phyloP scores from a whole-genome alignment of 805 yeast genomes.

The Komagataella pastoris region DNA sequence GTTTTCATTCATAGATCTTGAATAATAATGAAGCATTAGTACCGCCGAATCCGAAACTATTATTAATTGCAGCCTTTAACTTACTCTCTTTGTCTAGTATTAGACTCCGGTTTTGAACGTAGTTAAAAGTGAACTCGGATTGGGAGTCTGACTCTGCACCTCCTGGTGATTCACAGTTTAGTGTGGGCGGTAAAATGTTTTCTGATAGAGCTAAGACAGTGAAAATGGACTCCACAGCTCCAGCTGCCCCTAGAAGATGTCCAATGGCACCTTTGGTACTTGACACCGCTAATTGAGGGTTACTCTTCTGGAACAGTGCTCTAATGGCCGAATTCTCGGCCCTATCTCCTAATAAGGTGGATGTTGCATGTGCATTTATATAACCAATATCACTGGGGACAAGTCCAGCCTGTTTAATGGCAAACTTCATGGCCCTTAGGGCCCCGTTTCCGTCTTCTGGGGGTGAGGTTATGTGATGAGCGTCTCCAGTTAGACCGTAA shows the following conservation, averaged over 20 bases:
- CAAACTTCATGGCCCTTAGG: conserved; percentile 64
- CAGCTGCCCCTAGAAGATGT: conserved; percentile 92
- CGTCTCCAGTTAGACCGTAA: conserved; percentile 88
- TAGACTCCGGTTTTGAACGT: conserved; percentile 36
- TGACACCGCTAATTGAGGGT: conserved; percentile 37
- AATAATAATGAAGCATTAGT: conserved; percentile 70
- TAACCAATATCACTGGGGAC: conserved; percentile 45
- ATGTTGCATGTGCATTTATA: conserved; percentile 94
- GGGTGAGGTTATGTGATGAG: conserved; percentile 89
- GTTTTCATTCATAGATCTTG: neutral
- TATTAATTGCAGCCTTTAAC: conserved; percentile 55
- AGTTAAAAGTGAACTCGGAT: conserved; percentile 35
- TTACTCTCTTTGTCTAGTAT: conserved; percentile 8
- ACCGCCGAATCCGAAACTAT: conserved; percentile 97
- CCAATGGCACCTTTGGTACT: conserved; percentile 92
- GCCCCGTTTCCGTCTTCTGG: conserved; percentile 78
- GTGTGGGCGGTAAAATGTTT: conserved; percentile 61
- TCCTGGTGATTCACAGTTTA: conserved; percentile 49
- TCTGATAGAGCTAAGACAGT: conserved; percentile 53
- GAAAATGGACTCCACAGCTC: conserved; percentile 82
- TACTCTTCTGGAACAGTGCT: conserved; percentile 28
- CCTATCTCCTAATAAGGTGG: conserved; percentile 77
- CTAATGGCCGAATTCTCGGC: conserved; percentile 75
- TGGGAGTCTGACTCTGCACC: conserved; percentile 30
- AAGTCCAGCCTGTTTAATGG: conserved; percentile 40